Conservation (phyloP, 805 yeast species). For the Ogataea methanolica region DNA sequence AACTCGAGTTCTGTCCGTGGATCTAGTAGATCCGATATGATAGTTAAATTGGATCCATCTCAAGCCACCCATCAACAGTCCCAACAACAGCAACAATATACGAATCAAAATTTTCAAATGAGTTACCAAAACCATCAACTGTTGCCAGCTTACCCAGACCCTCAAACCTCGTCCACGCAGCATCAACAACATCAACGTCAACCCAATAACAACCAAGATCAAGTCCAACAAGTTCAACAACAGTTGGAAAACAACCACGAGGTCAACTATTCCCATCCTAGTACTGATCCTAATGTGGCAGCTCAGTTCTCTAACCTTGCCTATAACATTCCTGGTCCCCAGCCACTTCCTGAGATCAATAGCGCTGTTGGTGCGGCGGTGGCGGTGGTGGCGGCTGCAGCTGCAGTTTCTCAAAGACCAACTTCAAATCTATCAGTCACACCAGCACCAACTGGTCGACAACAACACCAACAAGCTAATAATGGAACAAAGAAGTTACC, state of each 20-base stretch:
- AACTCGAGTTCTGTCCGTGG: neutral
- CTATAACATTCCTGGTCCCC: neutral
- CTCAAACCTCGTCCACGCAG: neutral
- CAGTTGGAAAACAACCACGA: neutral
- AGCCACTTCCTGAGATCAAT: constrained; percentile 1
- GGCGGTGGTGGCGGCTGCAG: neutral
- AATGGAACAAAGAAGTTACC: constrained; percentile 18
- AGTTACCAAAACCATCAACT: neutral
- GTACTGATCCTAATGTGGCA: neutral
- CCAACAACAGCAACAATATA: neutral
- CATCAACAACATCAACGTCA: constrained; percentile 6
- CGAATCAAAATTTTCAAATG: neutral
- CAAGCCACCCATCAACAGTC: neutral
- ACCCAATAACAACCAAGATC: constrained; percentile 2
- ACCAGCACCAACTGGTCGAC: neutral
- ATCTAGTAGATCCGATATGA: neutral
- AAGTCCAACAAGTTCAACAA: constrained; percentile 5
- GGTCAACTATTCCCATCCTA: no score
- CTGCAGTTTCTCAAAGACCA: neutral
- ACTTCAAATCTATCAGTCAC: neutral
- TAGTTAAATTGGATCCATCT: no score
- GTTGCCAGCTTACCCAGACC: neutral
- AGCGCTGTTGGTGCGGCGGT: neutral
- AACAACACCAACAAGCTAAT: neutral
- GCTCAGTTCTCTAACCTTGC: neutral